phyloP scores from a whole-genome alignment of 768 basidiomycete species.

The Hemileccinum impolitum region DNA sequence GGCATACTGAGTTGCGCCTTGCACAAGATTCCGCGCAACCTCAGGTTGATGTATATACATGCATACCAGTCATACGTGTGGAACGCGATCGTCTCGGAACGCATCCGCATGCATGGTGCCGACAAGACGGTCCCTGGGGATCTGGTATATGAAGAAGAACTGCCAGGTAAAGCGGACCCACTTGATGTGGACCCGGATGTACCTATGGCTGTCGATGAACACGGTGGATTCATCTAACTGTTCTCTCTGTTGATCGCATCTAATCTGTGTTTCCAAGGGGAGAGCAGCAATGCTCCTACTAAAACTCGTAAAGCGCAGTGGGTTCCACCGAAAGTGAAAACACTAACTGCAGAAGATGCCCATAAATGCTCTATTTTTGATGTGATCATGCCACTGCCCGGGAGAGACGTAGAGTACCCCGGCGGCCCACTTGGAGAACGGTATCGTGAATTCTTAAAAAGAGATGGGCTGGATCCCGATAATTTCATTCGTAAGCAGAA shows the following conservation, averaged over 20 bases:
- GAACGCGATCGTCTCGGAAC: constrained; percentile 96
- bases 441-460: constrained; percentile 74
- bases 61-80: constrained; percentile 98
- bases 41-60: constrained; percentile 96
- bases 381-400: constrained; percentile 96
- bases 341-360: constrained; percentile 73
- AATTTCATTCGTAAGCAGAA: constrained; percentile 88
- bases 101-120: constrained; percentile 74
- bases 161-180: constrained; percentile 27
- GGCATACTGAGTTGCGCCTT: constrained; percentile 3
- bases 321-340: constrained; percentile 69
- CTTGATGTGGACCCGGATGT: constrained; percentile 30
- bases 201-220: constrained; percentile 33
- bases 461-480: constrained; percentile 88
- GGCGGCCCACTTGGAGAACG: constrained; percentile 82
- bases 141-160: constrained; percentile 68
- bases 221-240: constrained; percentile 22
- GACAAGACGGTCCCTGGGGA: constrained; percentile 81
- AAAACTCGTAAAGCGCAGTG: constrained; percentile 41
- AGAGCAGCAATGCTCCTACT: constrained; percentile 14
- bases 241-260: constrained; percentile 2
- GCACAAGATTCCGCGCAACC: constrained; percentile 87
- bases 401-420: constrained; percentile 91
- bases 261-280: constrained; percentile 18
- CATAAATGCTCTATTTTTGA: constrained; percentile 87